Percentiles rank a stretch among this genome's conserved stretches.
phyloP scores from a whole-genome alignment of 164 flowering plant species.

The Dillenia suffruticosa region DNA sequence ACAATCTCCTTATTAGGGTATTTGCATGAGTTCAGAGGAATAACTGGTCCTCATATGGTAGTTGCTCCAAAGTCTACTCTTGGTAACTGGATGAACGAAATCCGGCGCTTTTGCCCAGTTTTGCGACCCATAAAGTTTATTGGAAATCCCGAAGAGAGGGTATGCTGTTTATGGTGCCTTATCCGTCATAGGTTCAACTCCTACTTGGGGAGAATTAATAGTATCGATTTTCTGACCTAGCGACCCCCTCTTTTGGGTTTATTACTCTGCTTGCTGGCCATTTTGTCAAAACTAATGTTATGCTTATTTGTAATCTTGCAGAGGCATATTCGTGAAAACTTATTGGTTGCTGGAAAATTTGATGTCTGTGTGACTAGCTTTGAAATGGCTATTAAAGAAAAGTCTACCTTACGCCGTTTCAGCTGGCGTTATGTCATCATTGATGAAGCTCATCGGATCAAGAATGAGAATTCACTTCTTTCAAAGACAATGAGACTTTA shows the following conservation, averaged over 20 bases:
- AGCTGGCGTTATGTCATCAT: conserved; percentile 99
- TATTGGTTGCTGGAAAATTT: conserved; percentile 92
- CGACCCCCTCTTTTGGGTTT: neutral
- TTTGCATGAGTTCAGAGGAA: conserved; percentile 93
- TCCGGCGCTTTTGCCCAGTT: conserved; percentile 83
- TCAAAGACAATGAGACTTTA: conserved; percentile 96
- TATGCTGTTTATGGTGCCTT: conserved; percentile 13
- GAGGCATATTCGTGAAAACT: conserved; percentile 81
- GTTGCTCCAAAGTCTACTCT: conserved; percentile 99
- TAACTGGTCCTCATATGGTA: conserved; percentile 99
- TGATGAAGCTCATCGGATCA: conserved; percentile 99
- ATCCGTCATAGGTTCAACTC: neutral
- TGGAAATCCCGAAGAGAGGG: conserved; percentile 99
- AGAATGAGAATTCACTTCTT: conserved; percentile 98
- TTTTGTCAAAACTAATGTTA: neutral
- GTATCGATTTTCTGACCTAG: too few relatives aligned
- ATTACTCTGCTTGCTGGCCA: neutral
- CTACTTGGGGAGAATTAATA: neutral
- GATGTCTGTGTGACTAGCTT: conserved; percentile 99
- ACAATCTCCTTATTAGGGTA: conserved; percentile 92
- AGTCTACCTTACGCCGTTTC: conserved; percentile 76
- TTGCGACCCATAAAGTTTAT: conserved; percentile 93
- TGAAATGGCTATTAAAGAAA: conserved; percentile 99
- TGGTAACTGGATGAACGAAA: conserved; percentile 99
- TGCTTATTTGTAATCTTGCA: conserved; percentile 32